Evolutionary conservation across 2,329 filamentous ascomycete species (phyloP).

Genomic region (Alternaria brassicae): DNA sequence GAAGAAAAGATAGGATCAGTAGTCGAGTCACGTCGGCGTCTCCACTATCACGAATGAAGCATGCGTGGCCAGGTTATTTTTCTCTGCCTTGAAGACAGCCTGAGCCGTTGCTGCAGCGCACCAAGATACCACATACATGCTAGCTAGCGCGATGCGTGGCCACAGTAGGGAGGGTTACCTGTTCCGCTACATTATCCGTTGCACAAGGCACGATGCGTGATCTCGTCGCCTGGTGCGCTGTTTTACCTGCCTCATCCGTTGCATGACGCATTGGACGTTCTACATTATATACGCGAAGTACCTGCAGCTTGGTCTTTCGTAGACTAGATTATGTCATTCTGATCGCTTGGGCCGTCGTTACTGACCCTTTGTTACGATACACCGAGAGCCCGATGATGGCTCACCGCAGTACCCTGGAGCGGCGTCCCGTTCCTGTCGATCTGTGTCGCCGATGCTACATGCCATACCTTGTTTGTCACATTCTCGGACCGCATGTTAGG

Average conservation of each 20-base stretch:
- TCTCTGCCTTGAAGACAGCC: conserved; percentile 17
- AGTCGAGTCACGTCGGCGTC: background rate
- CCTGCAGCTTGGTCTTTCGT: background rate
- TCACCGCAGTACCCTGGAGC: background rate
- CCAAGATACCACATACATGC: background rate
- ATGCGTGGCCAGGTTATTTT: background rate
- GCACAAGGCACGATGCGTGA: conserved; percentile 4
- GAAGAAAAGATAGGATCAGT: conserved; percentile 2
- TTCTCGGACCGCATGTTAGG: background rate
- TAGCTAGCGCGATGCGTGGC: background rate
- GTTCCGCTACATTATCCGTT: conserved; percentile 1
- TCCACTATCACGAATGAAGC: conserved; percentile 4
- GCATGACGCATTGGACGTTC: background rate
- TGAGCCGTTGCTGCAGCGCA: conserved; percentile 9
- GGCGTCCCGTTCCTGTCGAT: conserved; percentile 7
- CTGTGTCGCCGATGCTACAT: background rate
- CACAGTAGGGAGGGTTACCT: background rate
- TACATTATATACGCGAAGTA: background rate
- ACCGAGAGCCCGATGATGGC: background rate
- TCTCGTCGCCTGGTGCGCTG: conserved; percentile 1
- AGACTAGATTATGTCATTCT: background rate
- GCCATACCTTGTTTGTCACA: background rate
- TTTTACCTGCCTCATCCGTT: conserved; percentile 7
- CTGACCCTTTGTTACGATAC: background rate
- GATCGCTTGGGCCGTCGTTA: background rate